Conservation (phyloP, 768 basidiomycete genomes). For the Agrocybe chaxingu region DNA sequence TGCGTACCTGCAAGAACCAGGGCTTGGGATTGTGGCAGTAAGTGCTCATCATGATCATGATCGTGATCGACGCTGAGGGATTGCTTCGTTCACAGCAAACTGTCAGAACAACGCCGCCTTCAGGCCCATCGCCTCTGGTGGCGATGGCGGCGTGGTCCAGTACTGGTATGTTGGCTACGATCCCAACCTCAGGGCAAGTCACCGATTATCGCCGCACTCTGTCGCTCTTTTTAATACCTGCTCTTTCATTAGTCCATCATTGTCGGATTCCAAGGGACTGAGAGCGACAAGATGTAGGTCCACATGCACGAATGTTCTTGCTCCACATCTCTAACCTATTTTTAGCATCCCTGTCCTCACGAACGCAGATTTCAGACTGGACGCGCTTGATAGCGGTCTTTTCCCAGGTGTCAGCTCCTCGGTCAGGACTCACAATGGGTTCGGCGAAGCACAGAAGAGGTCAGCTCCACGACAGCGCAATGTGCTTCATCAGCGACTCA, state of each 20-base stretch:
- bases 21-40: constrained; percentile 50
- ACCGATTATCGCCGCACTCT: not conserved
- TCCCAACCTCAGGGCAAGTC: constrained; percentile 22
- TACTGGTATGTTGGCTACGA: constrained; percentile 39
- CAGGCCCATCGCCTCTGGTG: constrained; percentile 41
- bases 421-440: constrained; percentile 54
- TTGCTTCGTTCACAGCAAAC: constrained; percentile 22
- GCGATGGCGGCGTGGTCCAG: constrained; percentile 32
- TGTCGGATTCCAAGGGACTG: constrained; percentile 23
- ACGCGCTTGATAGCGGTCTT: constrained; percentile 37
- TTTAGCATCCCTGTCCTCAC: constrained; percentile 11
- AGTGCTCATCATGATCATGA: not conserved
- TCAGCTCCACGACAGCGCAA: not conserved
- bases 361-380: constrained; percentile 31
- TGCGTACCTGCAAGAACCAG: constrained; percentile 39
- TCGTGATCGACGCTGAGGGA: not conserved
- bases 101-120: constrained; percentile 40
- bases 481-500: not conserved
- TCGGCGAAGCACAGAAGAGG: constrained; percentile 41
- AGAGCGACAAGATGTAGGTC: constrained; percentile 8
- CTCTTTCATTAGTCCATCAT: constrained; percentile 17
- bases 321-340: not conserved
- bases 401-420: constrained; percentile 51
- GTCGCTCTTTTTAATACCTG: not conserved
- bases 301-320: not conserved